Base-by-base conservation (phyloP, 352 stramenopile genomes). In the Phytophthora pisi region DNA sequence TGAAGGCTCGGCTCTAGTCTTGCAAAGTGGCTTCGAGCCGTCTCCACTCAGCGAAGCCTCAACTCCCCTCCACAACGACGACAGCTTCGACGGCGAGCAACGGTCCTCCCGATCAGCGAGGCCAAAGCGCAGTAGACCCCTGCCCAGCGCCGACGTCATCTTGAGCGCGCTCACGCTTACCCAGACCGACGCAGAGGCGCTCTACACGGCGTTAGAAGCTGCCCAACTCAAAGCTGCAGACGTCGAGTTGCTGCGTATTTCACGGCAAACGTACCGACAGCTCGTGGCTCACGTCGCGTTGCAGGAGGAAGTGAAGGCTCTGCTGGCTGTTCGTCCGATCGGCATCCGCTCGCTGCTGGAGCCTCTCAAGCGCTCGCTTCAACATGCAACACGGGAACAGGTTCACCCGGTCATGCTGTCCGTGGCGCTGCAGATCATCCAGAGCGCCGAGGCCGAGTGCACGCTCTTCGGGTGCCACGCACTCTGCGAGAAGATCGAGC, bases 251-350 rank as follows among this genome's bases (percentile, higher is more conserved):
- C 65, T 93, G 8, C 64, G 84, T 18, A 57, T 69, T 45, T 85
- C 83, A 5, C 74, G 74, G 54, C 76, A 78, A 23, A 90, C 83
- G 23, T 93, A 95, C 57, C 73, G 85, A 5, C 82, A 91, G 57
- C 79, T 93, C 18, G 75, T 88, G 15, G 84, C 85, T 18, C 87
- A 93, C 34, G 78, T 92, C 11, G 61, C 77, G 20, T 67, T 95
- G 15, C 81, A 93, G 51, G 79, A 95, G 72, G 87, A 93, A 74
- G 86, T 93, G 54, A 90, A 93, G 67, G 72, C 80, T 62, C 68
- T 93, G 49, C 77, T 93, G 50, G 73, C 82, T 15, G 74, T 81
- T 8, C 82, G 87, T 7, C 87, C 87, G 1, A 89, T 95, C 40
- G 85, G 80, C n/a, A 81, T 90, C 40, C 82, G 85, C 1, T 91